phyloP scores from a whole-genome alignment of 2,329 filamentous ascomycete species.

The Penicillium sp. region DNA sequence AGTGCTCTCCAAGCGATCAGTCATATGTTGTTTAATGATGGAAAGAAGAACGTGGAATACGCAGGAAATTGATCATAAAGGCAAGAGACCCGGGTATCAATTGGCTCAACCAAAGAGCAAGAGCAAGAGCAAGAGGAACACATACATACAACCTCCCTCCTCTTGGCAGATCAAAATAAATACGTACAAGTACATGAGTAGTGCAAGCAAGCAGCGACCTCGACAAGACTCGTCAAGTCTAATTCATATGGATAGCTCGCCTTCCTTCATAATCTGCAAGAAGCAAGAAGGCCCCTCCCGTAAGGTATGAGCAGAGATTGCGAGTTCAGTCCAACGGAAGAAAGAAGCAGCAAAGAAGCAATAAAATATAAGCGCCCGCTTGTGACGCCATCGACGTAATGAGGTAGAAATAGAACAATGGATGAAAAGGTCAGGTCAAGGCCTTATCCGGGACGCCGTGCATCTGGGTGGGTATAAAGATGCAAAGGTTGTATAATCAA shows the following conservation, averaged over 20 bases:
- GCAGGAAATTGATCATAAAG: not conserved
- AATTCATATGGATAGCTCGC: not conserved
- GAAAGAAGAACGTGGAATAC: not conserved
- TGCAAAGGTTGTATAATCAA: slow-evolving; percentile 18
- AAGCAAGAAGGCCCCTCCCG: slow-evolving; percentile 2
- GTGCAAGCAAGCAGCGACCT: not conserved
- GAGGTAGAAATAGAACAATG: not conserved
- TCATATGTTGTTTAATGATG: no score
- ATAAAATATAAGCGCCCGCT: slow-evolving; percentile 12
- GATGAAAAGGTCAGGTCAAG: slow-evolving; percentile 2
- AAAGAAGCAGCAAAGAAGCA: slow-evolving; percentile 8
- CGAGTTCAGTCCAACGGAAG: not conserved
- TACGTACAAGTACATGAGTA: slow-evolving; percentile 26
- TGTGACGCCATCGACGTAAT: slow-evolving; percentile 17
- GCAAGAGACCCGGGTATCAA: slow-evolving; percentile 22
- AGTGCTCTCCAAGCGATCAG: no score
- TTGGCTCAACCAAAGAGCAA: slow-evolving; percentile 15
- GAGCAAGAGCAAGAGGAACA: slow-evolving; percentile 6
- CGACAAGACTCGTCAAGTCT: slow-evolving; percentile 3
- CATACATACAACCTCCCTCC: slow-evolving; percentile 13
- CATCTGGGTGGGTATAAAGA: slow-evolving; percentile 10
- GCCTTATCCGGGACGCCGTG: slow-evolving; percentile 16
- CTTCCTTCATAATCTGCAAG: slow-evolving; percentile 16
- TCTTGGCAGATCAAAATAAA: slow-evolving; percentile 13
- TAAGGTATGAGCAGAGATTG: not conserved